These are phyloP conservation scores for Piper longum DNA, from an alignment of 164 flowering plant species.

Conservation along the genomic window DNA sequence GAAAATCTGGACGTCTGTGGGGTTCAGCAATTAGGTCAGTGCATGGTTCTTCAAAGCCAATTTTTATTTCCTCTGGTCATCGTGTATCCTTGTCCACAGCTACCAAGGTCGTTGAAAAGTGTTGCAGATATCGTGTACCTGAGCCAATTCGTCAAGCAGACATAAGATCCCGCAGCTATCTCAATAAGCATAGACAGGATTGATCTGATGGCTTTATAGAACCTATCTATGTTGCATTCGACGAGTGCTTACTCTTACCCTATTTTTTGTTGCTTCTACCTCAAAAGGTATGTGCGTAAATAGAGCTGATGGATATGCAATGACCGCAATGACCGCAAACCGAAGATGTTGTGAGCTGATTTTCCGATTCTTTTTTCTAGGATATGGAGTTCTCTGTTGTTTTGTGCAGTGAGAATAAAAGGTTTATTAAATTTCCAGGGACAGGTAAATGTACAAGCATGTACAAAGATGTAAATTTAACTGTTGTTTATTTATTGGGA, in stretches of 20 bases:
- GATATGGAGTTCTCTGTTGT: too few species aligned
- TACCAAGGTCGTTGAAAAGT: slow-evolving; percentile 33
- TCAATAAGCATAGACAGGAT: slow-evolving; percentile 2
- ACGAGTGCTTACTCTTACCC: too few species aligned
- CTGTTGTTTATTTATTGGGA: too few species aligned
- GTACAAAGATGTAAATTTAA: too few species aligned
- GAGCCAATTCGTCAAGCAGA: slow-evolving; percentile 63
- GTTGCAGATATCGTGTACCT: slow-evolving; percentile 62
- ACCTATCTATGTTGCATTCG: neutral
- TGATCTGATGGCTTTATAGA: neutral
- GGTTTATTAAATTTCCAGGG: too few species aligned
- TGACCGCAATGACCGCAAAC: neutral
- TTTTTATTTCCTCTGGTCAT: slow-evolving; percentile 64
- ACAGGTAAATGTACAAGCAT: too few species aligned
- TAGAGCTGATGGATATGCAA: neutral
- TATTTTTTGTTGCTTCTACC: too few species aligned
- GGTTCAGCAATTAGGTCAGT: slow-evolving; percentile 67
- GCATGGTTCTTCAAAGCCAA: slow-evolving; percentile 40
- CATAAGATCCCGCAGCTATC: slow-evolving; percentile 13
- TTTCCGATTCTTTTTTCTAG: too few species aligned
- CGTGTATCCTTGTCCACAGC: slow-evolving; percentile 65
- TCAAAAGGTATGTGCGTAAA: neutral
- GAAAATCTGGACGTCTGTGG: slow-evolving; percentile 45
- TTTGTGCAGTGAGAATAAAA: too few species aligned
- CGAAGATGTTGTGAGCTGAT: neutral